Evolutionary conservation across 108 stramenopile species (phyloP).

Genomic region (Skeletonema tropicum): DNA sequence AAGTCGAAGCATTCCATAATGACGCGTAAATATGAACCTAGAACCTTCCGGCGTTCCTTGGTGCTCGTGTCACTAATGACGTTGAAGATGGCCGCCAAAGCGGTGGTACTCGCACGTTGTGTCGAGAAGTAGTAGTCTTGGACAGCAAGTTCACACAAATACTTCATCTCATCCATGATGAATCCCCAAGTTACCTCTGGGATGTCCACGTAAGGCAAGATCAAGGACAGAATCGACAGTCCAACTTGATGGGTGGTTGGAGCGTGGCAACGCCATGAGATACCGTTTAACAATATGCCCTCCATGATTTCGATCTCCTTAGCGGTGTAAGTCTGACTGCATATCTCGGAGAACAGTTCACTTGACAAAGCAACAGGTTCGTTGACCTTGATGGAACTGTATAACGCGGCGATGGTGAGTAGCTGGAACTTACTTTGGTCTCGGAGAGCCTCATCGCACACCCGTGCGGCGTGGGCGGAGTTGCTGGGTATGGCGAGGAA

Average conservation of each 20-base stretch:
- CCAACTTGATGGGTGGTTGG: constrained; percentile 44
- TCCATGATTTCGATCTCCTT: constrained; percentile 66
- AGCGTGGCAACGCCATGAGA: constrained; percentile 13
- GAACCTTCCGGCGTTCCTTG: background rate
- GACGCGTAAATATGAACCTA: too few relatives aligned
- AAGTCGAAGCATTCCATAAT: too few relatives aligned
- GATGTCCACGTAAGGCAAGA: constrained; percentile 8
- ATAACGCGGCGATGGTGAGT: constrained; percentile 54
- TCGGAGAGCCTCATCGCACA: constrained; percentile 2
- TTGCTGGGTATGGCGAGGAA: constrained; percentile 18
- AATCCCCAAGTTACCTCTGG: background rate
- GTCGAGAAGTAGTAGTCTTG: constrained; percentile 22
- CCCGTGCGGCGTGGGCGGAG: background rate
- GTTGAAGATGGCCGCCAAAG: constrained; percentile 45
- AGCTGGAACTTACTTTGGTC: constrained; percentile 59
- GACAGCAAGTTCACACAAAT: constrained; percentile 7
- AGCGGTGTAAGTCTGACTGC: constrained; percentile 50
- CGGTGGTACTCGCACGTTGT: constrained; percentile 24
- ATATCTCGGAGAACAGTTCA: constrained; percentile 53
- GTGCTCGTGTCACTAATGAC: constrained; percentile 17
- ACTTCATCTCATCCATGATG: constrained; percentile 34
- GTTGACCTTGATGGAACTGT: constrained; percentile 61
- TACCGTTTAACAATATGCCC: constrained; percentile 26
- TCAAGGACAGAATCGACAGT: constrained; percentile 22
- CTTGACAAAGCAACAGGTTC: constrained; percentile 54